Conservation (phyloP, 352 stramenopile genomes). For the Globisporangium nagaii region DNA sequence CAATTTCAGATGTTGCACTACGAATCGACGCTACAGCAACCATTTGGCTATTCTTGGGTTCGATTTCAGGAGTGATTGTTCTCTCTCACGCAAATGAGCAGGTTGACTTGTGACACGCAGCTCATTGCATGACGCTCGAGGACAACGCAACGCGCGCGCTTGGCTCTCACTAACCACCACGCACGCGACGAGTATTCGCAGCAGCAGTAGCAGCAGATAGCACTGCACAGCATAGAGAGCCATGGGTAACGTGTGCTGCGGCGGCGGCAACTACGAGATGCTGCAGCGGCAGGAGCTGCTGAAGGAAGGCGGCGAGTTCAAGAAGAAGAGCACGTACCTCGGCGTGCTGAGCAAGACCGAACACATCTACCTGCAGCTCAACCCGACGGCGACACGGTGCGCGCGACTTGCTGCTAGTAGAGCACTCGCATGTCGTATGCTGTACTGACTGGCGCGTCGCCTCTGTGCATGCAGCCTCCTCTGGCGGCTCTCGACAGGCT, state of each 20-base stretch:
- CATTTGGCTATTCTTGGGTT: too few relatives aligned
- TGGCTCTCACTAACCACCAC: not conserved
- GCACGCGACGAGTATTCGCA: not conserved
- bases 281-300: constrained; percentile 53
- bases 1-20: too few relatives aligned
- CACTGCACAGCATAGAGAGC: not conserved
- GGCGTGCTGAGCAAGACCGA: constrained; percentile 59
- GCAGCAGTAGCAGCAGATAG: not conserved
- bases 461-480: constrained; percentile 25
- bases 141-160: not conserved
- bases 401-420: not conserved
- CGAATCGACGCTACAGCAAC: too few relatives aligned
- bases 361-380: constrained; percentile 53
- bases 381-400: constrained; percentile 39
- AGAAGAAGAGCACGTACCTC: constrained; percentile 61
- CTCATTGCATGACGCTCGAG: too few relatives aligned
- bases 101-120: too few relatives aligned
- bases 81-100: too few relatives aligned
- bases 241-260: constrained; percentile 74
- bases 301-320: constrained; percentile 63
- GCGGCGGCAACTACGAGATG: constrained; percentile 48
- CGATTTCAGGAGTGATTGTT: too few relatives aligned
- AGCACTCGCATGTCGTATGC: too few relatives aligned
- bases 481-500: constrained; percentile 39
- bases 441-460: too few relatives aligned